phyloP scores from a whole-genome alignment of 2,329 filamentous ascomycete genomes.

The Sphaerulina populicola region DNA sequence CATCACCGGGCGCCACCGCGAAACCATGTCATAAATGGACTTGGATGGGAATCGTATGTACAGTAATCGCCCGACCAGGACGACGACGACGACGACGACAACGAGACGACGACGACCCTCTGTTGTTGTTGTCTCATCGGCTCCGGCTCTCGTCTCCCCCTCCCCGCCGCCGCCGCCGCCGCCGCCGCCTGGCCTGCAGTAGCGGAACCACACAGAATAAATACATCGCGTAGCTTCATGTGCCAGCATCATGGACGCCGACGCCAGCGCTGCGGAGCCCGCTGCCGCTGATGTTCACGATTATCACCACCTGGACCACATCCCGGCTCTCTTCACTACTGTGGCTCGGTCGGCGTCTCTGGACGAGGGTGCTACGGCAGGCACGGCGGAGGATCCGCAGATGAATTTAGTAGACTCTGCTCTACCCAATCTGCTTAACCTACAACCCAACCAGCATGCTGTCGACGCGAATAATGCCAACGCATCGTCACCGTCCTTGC shows the following conservation, averaged over 20 bases:
- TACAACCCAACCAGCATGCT: slow-evolving; percentile 1
- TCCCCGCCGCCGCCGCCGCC: no score
- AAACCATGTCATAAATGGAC: background rate
- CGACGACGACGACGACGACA: no score
- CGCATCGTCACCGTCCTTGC: slow-evolving; percentile 4
- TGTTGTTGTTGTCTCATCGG: background rate
- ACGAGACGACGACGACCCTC: no score
- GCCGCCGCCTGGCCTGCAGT: background rate
- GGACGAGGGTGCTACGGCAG: slow-evolving; percentile 1
- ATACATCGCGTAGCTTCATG: background rate
- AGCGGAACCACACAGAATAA: background rate
- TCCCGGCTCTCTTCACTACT: background rate
- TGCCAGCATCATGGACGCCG: background rate
- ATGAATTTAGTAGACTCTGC: background rate
- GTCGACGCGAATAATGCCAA: background rate
- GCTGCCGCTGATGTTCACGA: background rate
- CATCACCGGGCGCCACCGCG: background rate
- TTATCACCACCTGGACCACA: background rate
- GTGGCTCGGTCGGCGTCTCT: background rate
- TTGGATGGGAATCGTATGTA: background rate
- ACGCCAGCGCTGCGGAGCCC: background rate
- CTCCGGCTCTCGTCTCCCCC: background rate
- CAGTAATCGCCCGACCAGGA: background rate
- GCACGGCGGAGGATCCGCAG: background rate
- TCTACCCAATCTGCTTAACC: background rate